Conservation (phyloP, 2,329 filamentous ascomycete species). For the Gliomastix tumulicola region DNA sequence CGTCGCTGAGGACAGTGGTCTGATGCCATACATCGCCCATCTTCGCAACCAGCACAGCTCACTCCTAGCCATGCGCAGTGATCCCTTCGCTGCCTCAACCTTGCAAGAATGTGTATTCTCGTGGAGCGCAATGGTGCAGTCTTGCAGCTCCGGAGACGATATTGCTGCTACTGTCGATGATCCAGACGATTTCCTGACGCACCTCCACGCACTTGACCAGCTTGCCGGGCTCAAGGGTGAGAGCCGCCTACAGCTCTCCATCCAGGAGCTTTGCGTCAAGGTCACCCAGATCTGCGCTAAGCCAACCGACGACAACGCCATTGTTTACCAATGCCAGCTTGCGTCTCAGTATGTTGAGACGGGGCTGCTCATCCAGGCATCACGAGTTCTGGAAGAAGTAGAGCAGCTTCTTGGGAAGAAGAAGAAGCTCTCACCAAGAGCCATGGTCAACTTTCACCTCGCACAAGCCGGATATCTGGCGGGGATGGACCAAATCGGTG, state of each 20-base stretch:
- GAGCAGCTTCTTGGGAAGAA: slow-evolving; percentile 36
- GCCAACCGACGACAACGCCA: slow-evolving; percentile 27
- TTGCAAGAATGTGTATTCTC: slow-evolving; percentile 26
- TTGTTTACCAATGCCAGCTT: slow-evolving; percentile 38
- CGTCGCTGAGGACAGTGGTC: slow-evolving; percentile 34
- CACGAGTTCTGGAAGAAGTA: slow-evolving; percentile 48
- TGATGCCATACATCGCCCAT: slow-evolving; percentile 39
- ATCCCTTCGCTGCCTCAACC: slow-evolving; percentile 17
- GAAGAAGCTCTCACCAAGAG: slow-evolving; percentile 25
- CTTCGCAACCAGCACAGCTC: slow-evolving; percentile 38
- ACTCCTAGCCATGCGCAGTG: slow-evolving; percentile 31
- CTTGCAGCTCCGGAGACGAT: slow-evolving; percentile 29
- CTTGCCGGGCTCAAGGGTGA: slow-evolving; percentile 45
- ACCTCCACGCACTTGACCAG: slow-evolving; percentile 43
- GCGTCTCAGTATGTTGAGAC: slow-evolving; percentile 46
- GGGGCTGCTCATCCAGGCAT: slow-evolving; percentile 44
- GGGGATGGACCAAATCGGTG: slow-evolving; percentile 56
- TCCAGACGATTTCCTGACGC: slow-evolving; percentile 37
- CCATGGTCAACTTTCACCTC: slow-evolving; percentile 53
- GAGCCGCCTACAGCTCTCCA: slow-evolving; percentile 32
- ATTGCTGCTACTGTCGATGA: slow-evolving; percentile 40
- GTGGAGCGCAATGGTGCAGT: slow-evolving; percentile 36
- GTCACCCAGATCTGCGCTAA: slow-evolving; percentile 29
- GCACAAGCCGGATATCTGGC: slow-evolving; percentile 70
- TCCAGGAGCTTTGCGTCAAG: slow-evolving; percentile 10